These are phyloP conservation scores for Emericellopsis atlantica DNA, from an alignment of 2,329 filamentous ascomycete species.

Conservation along the genomic window DNA sequence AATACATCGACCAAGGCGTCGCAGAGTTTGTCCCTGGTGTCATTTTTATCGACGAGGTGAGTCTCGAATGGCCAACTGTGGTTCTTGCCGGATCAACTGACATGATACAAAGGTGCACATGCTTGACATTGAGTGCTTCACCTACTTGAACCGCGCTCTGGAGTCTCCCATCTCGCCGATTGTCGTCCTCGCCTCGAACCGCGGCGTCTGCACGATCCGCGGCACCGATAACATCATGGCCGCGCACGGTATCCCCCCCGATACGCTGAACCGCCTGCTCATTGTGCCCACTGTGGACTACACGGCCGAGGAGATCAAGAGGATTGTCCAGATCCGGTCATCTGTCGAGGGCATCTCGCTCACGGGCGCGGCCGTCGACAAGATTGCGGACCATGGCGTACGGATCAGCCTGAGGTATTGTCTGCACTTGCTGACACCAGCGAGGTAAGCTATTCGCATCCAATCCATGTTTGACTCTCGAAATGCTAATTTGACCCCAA, in stretches of 20 bases:
- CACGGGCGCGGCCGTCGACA: conserved; percentile 72
- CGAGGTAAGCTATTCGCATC: conserved; percentile 39
- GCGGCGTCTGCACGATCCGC: conserved; percentile 84
- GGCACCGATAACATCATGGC: conserved; percentile 73
- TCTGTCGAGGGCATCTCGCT: conserved; percentile 72
- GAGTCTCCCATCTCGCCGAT: conserved; percentile 92
- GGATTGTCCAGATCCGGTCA: conserved; percentile 76
- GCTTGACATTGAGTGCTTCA: conserved; percentile 99
- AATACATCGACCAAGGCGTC: conserved; percentile 97
- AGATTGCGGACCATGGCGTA: conserved; percentile 75
- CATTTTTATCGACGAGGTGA: conserved; percentile 95
- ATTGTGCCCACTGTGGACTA: conserved; percentile 94
- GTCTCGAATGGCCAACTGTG: conserved; percentile 1
- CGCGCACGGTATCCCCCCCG: conserved; percentile 86
- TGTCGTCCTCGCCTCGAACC: conserved; percentile 93
- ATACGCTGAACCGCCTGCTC: conserved; percentile 85
- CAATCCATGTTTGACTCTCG: not conserved
- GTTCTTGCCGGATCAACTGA: conserved; percentile 5
- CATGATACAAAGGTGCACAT: conserved; percentile 67
- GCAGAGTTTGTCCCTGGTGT: conserved; percentile 97
- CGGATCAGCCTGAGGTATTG: conserved; percentile 87
- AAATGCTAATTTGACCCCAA: conserved; percentile 15
- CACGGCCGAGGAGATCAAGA: conserved; percentile 76
- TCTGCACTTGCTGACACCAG: conserved; percentile 78
- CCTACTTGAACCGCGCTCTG: conserved; percentile 95